Percentiles rank a stretch among this genome's conserved stretches.
These are phyloP conservation scores for Capronia epimyces DNA, from an alignment of 2,329 filamentous ascomycete species.

Conservation along the genomic window DNA sequence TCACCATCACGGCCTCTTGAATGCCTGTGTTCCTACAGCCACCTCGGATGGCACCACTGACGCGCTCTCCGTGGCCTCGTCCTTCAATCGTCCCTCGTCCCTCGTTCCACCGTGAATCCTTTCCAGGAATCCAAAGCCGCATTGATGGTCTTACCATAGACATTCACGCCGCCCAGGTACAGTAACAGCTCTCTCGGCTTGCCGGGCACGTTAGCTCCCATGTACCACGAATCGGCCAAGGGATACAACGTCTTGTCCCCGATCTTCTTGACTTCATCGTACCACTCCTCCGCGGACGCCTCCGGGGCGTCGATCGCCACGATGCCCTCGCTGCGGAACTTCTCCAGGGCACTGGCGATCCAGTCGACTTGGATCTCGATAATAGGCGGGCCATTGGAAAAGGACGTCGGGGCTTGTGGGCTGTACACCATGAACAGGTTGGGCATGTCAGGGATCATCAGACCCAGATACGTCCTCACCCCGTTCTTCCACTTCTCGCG, in stretches of 20 bases:
- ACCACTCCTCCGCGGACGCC: slow-evolving; percentile 32
- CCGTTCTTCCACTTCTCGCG: slow-evolving; percentile 36
- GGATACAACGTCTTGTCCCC: slow-evolving; percentile 16
- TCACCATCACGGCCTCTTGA: too few relatives aligned
- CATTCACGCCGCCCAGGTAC: not conserved
- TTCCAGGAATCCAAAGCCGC: too few relatives aligned
- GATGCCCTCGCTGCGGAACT: slow-evolving; percentile 6
- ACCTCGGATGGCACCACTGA: too few relatives aligned
- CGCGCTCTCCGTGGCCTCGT: too few relatives aligned
- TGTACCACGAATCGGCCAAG: slow-evolving; percentile 48
- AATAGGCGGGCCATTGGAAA: slow-evolving; percentile 52
- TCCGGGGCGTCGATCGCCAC: slow-evolving; percentile 13
- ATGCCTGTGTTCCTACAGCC: too few relatives aligned
- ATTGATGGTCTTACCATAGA: not conserved
- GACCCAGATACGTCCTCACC: slow-evolving; percentile 39
- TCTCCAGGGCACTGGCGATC: slow-evolving; percentile 27
- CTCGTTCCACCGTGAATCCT: too few relatives aligned
- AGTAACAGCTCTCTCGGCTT: slow-evolving; percentile 35
- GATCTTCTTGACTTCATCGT: slow-evolving; percentile 7
- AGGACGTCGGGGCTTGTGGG: slow-evolving; percentile 50
- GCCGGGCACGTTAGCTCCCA: slow-evolving; percentile 51
- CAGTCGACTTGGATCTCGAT: slow-evolving; percentile 54
- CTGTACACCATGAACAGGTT: slow-evolving; percentile 42
- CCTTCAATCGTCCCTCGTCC: too few relatives aligned
- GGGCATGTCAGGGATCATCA: slow-evolving; percentile 33